These are phyloP conservation scores for Apiotrichum veenhuisii DNA, from an alignment of 1,284 basidiomycete species.

Conservation along the genomic window DNA sequence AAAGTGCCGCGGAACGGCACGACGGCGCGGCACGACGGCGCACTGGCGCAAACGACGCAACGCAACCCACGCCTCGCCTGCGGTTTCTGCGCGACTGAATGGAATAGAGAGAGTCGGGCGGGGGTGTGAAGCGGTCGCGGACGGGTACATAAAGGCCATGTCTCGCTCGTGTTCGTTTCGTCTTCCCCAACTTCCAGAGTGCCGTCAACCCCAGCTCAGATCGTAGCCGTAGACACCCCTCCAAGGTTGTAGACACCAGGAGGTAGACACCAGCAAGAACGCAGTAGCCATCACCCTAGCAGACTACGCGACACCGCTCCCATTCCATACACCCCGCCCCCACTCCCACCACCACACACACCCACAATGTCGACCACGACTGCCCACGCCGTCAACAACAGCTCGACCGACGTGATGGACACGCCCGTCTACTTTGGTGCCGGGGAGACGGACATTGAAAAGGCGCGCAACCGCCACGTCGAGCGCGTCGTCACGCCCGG, in stretches of 20 bases:
- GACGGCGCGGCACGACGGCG: no score
- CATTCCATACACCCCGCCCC: background rate
- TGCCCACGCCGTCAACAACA: background rate
- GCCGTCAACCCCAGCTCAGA: background rate
- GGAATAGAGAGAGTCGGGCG: no score
- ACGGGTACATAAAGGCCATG: background rate
- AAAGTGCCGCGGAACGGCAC: no score
- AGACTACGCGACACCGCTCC: no score
- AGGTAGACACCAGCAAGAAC: no score
- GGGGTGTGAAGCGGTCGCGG: background rate
- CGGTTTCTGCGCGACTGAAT: no score
- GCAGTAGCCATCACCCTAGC: no score
- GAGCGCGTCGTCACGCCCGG: slow-evolving; percentile 19
- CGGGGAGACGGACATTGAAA: slow-evolving; percentile 14
- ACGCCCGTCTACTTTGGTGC: slow-evolving; percentile 16
- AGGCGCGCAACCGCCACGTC: slow-evolving; percentile 15
- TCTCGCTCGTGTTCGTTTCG: background rate
- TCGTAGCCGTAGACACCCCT: no score
- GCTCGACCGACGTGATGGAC: background rate
- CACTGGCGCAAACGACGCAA: no score
- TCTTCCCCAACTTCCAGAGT: no score
- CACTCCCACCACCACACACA: background rate
- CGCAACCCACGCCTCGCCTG: no score
- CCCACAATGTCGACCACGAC: background rate
- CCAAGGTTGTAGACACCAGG: no score